Conservation (phyloP, 2,329 filamentous ascomycete species). For the Alternaria brassicae region DNA sequence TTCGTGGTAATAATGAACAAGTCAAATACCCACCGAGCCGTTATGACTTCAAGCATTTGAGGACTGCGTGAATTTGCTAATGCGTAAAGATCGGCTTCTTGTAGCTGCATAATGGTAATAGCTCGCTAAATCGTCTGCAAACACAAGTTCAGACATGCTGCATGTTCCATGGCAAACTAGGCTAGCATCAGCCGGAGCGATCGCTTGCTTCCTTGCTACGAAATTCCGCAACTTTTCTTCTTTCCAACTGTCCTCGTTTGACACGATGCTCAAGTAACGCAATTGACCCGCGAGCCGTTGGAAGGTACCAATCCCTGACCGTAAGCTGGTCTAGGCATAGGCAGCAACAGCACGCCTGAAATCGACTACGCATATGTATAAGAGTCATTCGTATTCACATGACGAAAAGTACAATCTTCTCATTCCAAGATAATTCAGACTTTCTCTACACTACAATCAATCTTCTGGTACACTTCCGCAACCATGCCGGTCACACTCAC, state of each 20-base stretch:
- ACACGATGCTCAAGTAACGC: background rate
- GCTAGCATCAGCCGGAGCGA: background rate
- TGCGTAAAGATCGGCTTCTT: no score
- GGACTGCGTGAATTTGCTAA: background rate
- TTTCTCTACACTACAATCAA: background rate
- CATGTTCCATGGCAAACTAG: background rate
- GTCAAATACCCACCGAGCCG: conserved; percentile 19
- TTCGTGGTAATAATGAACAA: conserved; percentile 44
- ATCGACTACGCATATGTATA: background rate
- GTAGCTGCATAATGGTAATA: background rate
- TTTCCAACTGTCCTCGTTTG: background rate
- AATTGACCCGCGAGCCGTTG: background rate
- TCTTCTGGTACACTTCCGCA: background rate
- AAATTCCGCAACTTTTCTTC: background rate
- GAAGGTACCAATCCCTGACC: background rate
- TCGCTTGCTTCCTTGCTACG: background rate
- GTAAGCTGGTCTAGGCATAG: background rate
- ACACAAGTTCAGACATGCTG: background rate
- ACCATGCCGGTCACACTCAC: conserved; percentile 22
- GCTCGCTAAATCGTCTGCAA: conserved; percentile 1
- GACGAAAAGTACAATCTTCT: background rate
- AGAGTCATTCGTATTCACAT: background rate
- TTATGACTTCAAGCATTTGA: background rate
- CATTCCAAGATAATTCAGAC: background rate
- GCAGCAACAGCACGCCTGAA: background rate